Evolutionary conservation across 2,329 filamentous ascomycete species (phyloP).

Genomic region (Endoconidiophora laricicola): DNA sequence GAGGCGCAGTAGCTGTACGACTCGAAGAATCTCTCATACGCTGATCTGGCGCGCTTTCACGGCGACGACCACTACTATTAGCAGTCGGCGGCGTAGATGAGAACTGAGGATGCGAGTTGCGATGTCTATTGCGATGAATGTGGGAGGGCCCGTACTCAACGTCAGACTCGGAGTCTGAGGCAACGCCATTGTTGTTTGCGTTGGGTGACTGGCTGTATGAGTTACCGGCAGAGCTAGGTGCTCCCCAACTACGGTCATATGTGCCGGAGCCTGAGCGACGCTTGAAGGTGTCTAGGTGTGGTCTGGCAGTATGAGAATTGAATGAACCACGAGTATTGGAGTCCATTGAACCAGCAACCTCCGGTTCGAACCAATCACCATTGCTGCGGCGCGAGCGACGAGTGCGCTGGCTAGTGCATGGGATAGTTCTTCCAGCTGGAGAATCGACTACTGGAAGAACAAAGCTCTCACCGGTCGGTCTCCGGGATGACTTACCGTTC

Average conservation of each 20-base stretch:
- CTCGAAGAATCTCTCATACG: not conserved
- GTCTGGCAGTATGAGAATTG: not conserved
- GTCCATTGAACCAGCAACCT: slow-evolving; percentile 3
- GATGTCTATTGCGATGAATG: slow-evolving; percentile 1
- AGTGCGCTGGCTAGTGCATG: slow-evolving; percentile 1
- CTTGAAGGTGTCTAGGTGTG: not conserved
- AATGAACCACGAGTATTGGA: slow-evolving; percentile 10
- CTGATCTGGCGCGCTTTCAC: not conserved
- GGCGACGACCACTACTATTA: not conserved
- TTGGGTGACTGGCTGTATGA: slow-evolving; percentile 5
- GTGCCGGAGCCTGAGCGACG: slow-evolving; percentile 6
- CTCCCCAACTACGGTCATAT: slow-evolving; percentile 5
- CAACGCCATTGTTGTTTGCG: not conserved
- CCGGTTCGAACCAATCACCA: slow-evolving; percentile 1
- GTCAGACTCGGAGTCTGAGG: slow-evolving; percentile 2
- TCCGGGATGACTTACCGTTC: not conserved
- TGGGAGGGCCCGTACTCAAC: slow-evolving; percentile 1
- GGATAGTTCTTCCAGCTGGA: no score
- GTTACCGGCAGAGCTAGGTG: not conserved
- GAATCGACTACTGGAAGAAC: not conserved
- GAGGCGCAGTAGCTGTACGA: not conserved
- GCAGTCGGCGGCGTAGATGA: slow-evolving; percentile 2
- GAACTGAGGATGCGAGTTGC: not conserved
- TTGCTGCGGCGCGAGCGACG: slow-evolving; percentile 6
- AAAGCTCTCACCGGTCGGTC: slow-evolving; percentile 2